These are phyloP conservation scores for Colletotrichum sansevieriae DNA, from an alignment of 2,329 filamentous ascomycete genomes.

Conservation along the genomic window DNA sequence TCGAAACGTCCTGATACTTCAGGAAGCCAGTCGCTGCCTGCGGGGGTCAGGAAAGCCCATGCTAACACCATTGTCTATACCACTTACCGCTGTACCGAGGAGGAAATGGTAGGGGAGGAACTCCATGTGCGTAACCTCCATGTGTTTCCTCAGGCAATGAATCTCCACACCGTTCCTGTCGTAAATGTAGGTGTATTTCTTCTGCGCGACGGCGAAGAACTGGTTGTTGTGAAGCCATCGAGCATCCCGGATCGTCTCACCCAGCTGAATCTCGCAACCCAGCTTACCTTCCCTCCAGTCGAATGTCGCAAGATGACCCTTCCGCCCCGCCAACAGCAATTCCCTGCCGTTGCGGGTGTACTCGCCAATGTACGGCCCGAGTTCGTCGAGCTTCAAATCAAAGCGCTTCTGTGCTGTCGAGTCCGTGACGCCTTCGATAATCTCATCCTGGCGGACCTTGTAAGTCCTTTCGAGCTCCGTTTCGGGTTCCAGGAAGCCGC, in stretches of 20 bases:
- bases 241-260: conserved; percentile 90
- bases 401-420: conserved; percentile 94
- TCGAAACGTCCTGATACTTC: conserved; percentile 96
- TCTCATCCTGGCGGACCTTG: conserved; percentile 90
- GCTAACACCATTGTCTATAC: background rate
- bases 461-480: conserved; percentile 91
- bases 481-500: conserved; percentile 90
- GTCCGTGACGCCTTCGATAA: conserved; percentile 78
- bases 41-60: conserved; percentile 40
- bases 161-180: conserved; percentile 91
- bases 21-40: conserved; percentile 84
- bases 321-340: conserved; percentile 86
- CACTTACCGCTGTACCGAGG: conserved; percentile 82
- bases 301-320: conserved; percentile 96
- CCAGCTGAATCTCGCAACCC: conserved; percentile 90
- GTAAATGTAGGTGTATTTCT: conserved; percentile 97
- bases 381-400: conserved; percentile 83
- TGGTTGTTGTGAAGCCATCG: conserved; percentile 96
- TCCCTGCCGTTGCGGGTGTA: conserved; percentile 92
- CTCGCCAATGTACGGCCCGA: conserved; percentile 90
- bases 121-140: conserved; percentile 93
- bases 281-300: conserved; percentile 95
- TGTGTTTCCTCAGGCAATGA: conserved; percentile 90
- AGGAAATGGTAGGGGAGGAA: conserved; percentile 98
- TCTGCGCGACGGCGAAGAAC: conserved; percentile 94